These are phyloP conservation scores for Penicillium pulvis DNA, from an alignment of 495 filamentous ascomycete species.

Conservation along the genomic window DNA sequence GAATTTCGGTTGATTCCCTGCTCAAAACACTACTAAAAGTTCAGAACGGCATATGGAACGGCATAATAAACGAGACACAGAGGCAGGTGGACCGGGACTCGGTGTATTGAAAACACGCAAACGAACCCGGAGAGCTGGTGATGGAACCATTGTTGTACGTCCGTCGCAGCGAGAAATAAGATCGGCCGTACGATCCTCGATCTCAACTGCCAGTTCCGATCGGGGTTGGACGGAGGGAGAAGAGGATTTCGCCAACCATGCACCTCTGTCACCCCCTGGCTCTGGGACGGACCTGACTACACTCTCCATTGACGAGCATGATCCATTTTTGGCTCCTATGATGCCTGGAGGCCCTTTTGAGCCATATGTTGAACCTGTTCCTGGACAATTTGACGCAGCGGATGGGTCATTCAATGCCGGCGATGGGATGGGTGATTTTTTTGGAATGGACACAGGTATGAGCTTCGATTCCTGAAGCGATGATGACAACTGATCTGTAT, in stretches of 20 bases:
- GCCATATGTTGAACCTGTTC: constrained; percentile 38
- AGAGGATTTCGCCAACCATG: constrained; percentile 21
- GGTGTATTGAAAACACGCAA: constrained; percentile 63
- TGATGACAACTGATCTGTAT: constrained; percentile 14
- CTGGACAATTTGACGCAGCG: constrained; percentile 40
- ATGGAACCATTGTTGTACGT: constrained; percentile 56
- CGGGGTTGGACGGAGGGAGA: constrained; percentile 20
- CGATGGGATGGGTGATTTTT: constrained; percentile 26
- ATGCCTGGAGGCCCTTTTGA: constrained; percentile 39
- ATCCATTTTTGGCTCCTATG: constrained; percentile 38
- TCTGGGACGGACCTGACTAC: constrained; percentile 32
- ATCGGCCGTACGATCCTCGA: constrained; percentile 10
- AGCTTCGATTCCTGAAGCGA: not conserved
- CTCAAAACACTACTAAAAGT: not conserved
- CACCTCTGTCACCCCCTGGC: constrained; percentile 33
- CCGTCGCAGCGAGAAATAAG: constrained; percentile 32
- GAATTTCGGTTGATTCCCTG: not conserved
- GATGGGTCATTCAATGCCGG: constrained; percentile 37
- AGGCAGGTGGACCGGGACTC: constrained; percentile 59
- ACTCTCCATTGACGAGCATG: constrained; percentile 31
- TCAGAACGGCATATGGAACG: constrained; percentile 60
- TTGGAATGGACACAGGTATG: constrained; percentile 38
- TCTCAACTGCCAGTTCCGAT: constrained; percentile 21
- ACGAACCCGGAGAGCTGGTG: constrained; percentile 55
- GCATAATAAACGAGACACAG: constrained; percentile 60